phyloP scores from a whole-genome alignment of 2,329 filamentous ascomycete genomes.

The Fusarium sublunatum region DNA sequence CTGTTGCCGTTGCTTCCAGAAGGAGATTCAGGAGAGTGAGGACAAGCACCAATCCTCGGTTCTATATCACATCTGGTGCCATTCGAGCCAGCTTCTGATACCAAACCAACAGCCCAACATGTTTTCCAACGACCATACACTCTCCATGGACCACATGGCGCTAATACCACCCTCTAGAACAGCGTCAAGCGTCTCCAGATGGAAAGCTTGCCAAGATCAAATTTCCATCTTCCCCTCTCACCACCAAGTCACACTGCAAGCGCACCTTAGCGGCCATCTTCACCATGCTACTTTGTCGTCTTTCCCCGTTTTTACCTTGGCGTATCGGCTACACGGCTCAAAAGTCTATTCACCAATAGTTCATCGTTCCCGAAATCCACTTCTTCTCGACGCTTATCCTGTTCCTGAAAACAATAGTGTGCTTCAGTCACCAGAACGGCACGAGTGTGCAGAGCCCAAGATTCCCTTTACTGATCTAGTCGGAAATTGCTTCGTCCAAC shows the following conservation, averaged over 20 bases:
- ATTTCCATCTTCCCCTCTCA: constrained; percentile 13
- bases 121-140: not conserved
- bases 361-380: constrained; percentile 20
- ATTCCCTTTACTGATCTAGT: constrained; percentile 10
- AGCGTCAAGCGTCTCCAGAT: constrained; percentile 3
- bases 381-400: constrained; percentile 44
- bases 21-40: not conserved
- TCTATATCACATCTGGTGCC: not conserved
- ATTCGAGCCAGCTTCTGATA: constrained; percentile 1
- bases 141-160: not conserved
- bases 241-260: constrained; percentile 13
- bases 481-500: constrained; percentile 36
- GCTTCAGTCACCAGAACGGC: constrained; percentile 16
- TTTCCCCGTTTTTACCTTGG: constrained; percentile 19
- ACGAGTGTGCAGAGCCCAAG: constrained; percentile 12
- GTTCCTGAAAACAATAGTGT: constrained; percentile 46
- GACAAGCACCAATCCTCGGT: not conserved
- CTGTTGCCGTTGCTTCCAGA: not conserved
- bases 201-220: constrained; percentile 23
- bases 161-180: not conserved
- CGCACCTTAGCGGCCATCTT: constrained; percentile 9
- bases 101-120: not conserved
- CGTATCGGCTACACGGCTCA: constrained; percentile 29
- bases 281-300: constrained; percentile 3
- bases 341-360: constrained; percentile 26